Percentiles rank a stretch among this genome's conserved stretches.
phyloP scores from a whole-genome alignment of 768 basidiomycete genomes.

The Cystofilobasidium capitatum region DNA sequence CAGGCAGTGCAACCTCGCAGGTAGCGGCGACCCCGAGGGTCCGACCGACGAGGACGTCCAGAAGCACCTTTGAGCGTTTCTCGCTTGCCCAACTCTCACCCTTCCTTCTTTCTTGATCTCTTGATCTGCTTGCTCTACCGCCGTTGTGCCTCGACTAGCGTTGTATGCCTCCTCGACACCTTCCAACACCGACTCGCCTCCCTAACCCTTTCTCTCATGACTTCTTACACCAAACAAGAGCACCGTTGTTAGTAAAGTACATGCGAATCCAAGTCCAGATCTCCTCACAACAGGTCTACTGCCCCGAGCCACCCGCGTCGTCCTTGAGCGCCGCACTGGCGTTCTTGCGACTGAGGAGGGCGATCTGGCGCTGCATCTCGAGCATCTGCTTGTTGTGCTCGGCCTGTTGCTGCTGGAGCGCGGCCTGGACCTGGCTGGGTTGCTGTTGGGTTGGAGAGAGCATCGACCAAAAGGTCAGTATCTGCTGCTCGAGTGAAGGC shows the following conservation, averaged over 20 bases:
- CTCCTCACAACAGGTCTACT: no score
- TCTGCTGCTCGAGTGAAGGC: neutral
- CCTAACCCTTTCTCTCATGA: neutral
- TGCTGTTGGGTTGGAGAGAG: neutral
- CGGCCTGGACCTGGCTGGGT: neutral
- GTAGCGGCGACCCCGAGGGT: constrained; percentile 59
- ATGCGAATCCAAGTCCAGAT: no score
- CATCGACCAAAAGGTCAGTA: neutral
- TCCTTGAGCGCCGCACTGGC: neutral
- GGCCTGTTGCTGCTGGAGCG: constrained; percentile 18
- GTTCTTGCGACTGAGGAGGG: constrained; percentile 12
- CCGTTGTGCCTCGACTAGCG: no score
- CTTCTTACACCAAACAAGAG: no score
- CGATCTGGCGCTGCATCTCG: constrained; percentile 25
- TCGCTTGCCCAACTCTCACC: neutral
- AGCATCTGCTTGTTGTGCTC: constrained; percentile 21
- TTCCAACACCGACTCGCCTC: no score
- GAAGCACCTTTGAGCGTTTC: constrained; percentile 46
- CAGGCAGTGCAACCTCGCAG: constrained; percentile 76
- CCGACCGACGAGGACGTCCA: constrained; percentile 57
- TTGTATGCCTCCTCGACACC: no score
- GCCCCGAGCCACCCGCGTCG: neutral
- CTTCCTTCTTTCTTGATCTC: neutral
- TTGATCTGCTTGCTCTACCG: neutral
- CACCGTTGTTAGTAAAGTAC: neutral